Evolutionary conservation across 2,329 filamentous ascomycete genomes (phyloP).

Genomic region (Reticulascus tulasneorum): DNA sequence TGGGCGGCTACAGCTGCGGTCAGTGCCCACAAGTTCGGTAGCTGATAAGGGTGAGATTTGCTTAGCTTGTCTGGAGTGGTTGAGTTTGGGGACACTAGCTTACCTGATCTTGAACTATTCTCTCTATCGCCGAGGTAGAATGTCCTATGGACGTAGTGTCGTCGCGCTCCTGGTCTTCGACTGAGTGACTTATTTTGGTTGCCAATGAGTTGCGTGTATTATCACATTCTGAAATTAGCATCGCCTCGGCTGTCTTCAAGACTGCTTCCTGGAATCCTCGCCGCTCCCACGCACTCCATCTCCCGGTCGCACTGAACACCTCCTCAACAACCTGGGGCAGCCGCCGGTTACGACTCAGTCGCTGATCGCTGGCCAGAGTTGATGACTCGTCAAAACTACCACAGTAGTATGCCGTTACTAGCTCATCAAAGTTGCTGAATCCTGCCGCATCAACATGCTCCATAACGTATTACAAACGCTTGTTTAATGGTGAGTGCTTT

Average conservation of each 20-base stretch:
- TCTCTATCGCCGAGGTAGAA: too few relatives aligned
- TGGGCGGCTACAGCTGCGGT: constrained; percentile 18
- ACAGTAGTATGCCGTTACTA: constrained; percentile 22
- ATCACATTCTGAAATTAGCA: constrained; percentile 16
- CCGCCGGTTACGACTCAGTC: constrained; percentile 19
- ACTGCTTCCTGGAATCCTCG: constrained; percentile 22
- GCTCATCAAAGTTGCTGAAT: constrained; percentile 21
- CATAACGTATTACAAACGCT: constrained; percentile 19
- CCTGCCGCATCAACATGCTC: constrained; percentile 17
- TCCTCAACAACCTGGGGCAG: constrained; percentile 19
- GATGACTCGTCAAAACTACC: constrained; percentile 15
- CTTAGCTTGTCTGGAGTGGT: too few relatives aligned
- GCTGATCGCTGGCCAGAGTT: constrained; percentile 20
- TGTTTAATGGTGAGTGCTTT: constrained; percentile 10
- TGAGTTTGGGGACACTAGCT: too few relatives aligned
- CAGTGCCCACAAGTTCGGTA: constrained; percentile 22
- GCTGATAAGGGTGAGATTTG: too few relatives aligned
- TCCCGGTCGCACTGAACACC: constrained; percentile 13
- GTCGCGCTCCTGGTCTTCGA: constrained; percentile 12
- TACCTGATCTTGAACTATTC: constrained; percentile 19
- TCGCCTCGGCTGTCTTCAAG: constrained; percentile 18
- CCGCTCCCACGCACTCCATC: constrained; percentile 16
- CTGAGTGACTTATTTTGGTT: constrained; percentile 6
- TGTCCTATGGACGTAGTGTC: too few relatives aligned
- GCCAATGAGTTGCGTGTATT: background rate